Base-by-base conservation (phyloP, 2,329 filamentous ascomycete genomes). In the Claviceps purpurea region DNA sequence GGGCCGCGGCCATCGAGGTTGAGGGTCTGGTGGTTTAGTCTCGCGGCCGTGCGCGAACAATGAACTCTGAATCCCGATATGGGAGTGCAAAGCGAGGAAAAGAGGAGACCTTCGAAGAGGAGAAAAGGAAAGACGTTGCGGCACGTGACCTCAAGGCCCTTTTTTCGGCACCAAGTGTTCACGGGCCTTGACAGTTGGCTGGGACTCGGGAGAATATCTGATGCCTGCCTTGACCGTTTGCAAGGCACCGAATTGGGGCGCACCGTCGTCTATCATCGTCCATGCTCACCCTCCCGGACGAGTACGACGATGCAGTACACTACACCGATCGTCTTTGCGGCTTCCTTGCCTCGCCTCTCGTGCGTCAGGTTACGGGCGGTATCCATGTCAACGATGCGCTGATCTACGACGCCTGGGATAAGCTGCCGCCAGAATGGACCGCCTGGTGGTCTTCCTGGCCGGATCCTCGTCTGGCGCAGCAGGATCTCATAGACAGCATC, bases 311-410 rank as follows among this genome's bases (percentile, higher is more conserved):
- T 51, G 38, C 59, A 11, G 46, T 57, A 30, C 43, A 49, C 22
- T 64, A 65, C 45, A 58, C 61, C 3, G 37, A 58, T 2, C 49
- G 60, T 6, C 55, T 66, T 0, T 51, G 50, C 5, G 40, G 50
- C 1, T 64, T 66, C 34, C 53, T 63, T n/a, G 42, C 53, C 4
- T 57, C 62, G 6, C 56, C 64, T 4, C 52, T 66, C 13, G 56
- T 65, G 11, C 61, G 58, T 6, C 64, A 66, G 34, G 60, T 66
- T 37, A 64, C 62, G 1, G 64, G 64, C 2, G 64, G 60, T n/a
- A 61, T 66, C 34, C 64, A 66, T 50, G 64, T 66, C 50, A 66
- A 66, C 42, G 64, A 66, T 52, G 61, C 64, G 2, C 49, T 66
- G 34, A 62, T 65, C 48, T 39, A 60, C 41, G 46, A 62, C 50